Evolutionary conservation across 164 flowering plant genomes (phyloP), one percentile per base, ranked within the genome.

Genomic region (Tetracentron sinense): DNA sequence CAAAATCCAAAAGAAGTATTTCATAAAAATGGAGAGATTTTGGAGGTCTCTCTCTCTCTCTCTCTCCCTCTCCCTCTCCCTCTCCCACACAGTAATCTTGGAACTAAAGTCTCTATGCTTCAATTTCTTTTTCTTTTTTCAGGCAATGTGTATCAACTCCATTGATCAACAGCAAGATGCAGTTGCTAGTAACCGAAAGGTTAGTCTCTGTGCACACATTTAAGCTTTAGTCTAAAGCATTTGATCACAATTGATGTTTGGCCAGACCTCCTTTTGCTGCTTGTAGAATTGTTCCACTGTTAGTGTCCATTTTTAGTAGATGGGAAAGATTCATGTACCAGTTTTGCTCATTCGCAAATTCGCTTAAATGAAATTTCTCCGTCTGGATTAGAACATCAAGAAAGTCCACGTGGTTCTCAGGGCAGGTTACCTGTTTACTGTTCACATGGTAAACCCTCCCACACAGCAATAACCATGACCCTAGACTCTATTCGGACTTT

Each of bases 141-240:
- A 94, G 99, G 96, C 92, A 30, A 66, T 95, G 66, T 92, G 97
- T 64, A 54, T 92, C 61, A 95, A 90, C 76, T 84, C 97, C 66
- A 63, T 78, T 59, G 75, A 89, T 77, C 82, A 80, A 71, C 67
- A 71, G 44, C 84, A 92, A 79, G 85, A 78, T 74, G 97, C 96
- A 58, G 54, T 90, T 77, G 88, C 99, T 61, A 85, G 88, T 78
- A 88, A 85, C 65, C 72, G 71, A 42, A 95, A 95, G 97, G 99
- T 89, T 29, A 63, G 77, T 60, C 53, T 30, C 61, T 42, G 35
- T 31, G 35, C 23, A 26, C 35, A 25, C 15, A 22, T 54, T 42
- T 17, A 38, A 27, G 29, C 30, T 46, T 33, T 12, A 4, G n/a
- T 15, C 4, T 53, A 21, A 42, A 65, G 17, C 33, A 65, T 49